Base-by-base conservation (phyloP, 2,329 filamentous ascomycete genomes). In the Alternaria sp. region DNA sequence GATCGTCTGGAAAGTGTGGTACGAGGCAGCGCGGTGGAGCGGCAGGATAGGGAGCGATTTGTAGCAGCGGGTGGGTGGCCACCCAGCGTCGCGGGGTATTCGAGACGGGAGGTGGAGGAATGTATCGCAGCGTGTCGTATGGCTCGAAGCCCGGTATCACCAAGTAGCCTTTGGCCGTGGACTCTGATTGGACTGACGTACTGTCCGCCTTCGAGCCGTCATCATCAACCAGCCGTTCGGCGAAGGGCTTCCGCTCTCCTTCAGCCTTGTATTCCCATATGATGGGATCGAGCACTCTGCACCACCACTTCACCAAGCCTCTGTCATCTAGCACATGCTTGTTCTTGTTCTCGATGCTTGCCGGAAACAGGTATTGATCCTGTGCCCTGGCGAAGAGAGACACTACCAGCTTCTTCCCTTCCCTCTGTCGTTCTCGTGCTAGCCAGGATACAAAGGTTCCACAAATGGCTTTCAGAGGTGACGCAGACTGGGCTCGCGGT, bases 231-330 rank as follows among this genome's bases (percentile, higher is more conserved):
- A 79, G 58, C 28, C 71, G 74, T 47, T 78, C 69, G n/a, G 66
- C 67, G 26, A 79, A 72, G 11, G 71, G 75, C 65, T 69, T 75
- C 14, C 73, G 69, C 51, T 75, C 74, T 5, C 82, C 83, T 26
- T 86, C 80, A 14, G 80, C 70, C 75, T 80, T 68, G 77, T 85
- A 76, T 74, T 82, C 70, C 55, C 84, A 82, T 11, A 97, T 80
- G 4, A 97, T 84, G 0, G 92, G 91, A 74, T 97, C 91, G 12
- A 97, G 82, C 11, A 95, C 92, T 15, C 88, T 90, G 75, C 94
- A 97, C 96, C 96, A 99, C 96, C 96, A 99, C 73, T 90, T 93
- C 20, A 99, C 92, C 55, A 99, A 83, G 0, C 92, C 93, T 30
- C 94, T 87, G 73, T 99, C 96, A 72, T 97, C 93, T 9, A 98